Conservation (phyloP, 768 basidiomycete species). For the Neoboletus magnificus region DNA sequence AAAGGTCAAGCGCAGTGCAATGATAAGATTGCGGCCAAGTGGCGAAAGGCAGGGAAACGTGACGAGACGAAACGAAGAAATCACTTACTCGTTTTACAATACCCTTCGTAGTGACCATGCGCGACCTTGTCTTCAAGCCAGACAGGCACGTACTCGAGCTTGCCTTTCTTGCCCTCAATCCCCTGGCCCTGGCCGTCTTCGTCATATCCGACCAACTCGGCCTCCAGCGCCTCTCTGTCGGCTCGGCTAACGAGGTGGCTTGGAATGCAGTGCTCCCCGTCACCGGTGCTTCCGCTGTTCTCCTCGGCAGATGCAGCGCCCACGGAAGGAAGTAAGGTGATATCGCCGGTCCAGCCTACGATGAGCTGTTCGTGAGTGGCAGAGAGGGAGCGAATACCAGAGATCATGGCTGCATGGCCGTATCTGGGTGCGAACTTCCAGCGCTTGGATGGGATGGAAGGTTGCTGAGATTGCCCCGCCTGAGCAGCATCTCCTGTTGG, state of each 20-base stretch:
- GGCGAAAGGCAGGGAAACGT: neutral
- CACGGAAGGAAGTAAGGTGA: constrained; percentile 48
- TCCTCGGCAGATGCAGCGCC: constrained; percentile 28
- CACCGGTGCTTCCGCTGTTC: constrained; percentile 3
- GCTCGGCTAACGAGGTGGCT: constrained; percentile 50
- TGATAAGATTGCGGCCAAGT: constrained; percentile 11
- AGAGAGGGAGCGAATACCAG: constrained; percentile 82
- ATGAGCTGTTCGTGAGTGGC: constrained; percentile 86
- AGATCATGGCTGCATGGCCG: constrained; percentile 94
- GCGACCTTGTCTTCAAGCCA: constrained; percentile 89
- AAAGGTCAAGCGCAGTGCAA: neutral
- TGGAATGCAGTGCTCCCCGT: constrained; percentile 40
- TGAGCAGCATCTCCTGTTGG: constrained; percentile 19
- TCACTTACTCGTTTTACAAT: constrained; percentile 91
- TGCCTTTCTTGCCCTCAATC: constrained; percentile 41
- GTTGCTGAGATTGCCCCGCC: constrained; percentile 1
- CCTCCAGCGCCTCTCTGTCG: constrained; percentile 65
- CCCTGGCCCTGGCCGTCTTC: constrained; percentile 45
- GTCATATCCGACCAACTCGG: constrained; percentile 57
- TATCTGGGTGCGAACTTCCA: constrained; percentile 82
- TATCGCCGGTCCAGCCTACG: constrained; percentile 92
- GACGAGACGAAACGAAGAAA: neutral
- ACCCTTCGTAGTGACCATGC: constrained; percentile 94
- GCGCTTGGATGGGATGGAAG: constrained; percentile 25
- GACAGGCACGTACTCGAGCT: constrained; percentile 79